These are phyloP conservation scores for Fistulinella prunicolor DNA, from an alignment of 768 basidiomycete species.

Conservation along the genomic window DNA sequence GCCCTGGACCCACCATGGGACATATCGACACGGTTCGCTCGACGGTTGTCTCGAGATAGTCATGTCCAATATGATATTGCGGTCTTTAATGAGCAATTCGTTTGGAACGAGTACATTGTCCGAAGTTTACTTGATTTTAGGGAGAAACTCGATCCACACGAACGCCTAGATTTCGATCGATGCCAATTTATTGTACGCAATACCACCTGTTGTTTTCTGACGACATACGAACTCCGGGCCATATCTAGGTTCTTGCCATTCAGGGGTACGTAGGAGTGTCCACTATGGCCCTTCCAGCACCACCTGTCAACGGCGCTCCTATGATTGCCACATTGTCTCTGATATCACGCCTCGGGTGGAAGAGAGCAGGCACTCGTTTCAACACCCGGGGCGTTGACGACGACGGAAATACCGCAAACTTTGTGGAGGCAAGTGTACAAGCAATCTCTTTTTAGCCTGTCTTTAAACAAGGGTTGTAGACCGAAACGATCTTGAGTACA, in stretches of 20 bases:
- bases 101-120: slow-evolving; percentile 95
- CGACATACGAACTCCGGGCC: slow-evolving; percentile 5
- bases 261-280: slow-evolving; percentile 92
- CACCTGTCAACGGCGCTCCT: slow-evolving; percentile 70
- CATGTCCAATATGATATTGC: slow-evolving; percentile 45
- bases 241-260: slow-evolving; percentile 72
- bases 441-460: slow-evolving; percentile 2
- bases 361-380: slow-evolving; percentile 94
- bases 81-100: slow-evolving; percentile 79
- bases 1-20: slow-evolving; percentile 84
- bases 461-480: slow-evolving; percentile 45
- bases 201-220: slow-evolving; percentile 7
- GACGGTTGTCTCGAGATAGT: slow-evolving; percentile 57
- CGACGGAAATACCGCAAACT: slow-evolving; percentile 92
- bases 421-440: slow-evolving; percentile 72
- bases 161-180: slow-evolving; percentile 72
- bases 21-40: slow-evolving; percentile 76
- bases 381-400: slow-evolving; percentile 97
- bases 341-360: slow-evolving; percentile 89
- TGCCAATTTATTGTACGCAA: slow-evolving; percentile 80
- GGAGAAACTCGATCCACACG: slow-evolving; percentile 64
- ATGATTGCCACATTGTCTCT: slow-evolving; percentile 72
- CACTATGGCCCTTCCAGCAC: slow-evolving; percentile 72
- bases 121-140: slow-evolving; percentile 87
- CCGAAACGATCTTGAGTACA: slow-evolving; percentile 87